Evolutionary conservation across 805 yeast species (phyloP), one percentile per base, ranked within the genome.

Genomic region (Yueomyces sinensis): DNA sequence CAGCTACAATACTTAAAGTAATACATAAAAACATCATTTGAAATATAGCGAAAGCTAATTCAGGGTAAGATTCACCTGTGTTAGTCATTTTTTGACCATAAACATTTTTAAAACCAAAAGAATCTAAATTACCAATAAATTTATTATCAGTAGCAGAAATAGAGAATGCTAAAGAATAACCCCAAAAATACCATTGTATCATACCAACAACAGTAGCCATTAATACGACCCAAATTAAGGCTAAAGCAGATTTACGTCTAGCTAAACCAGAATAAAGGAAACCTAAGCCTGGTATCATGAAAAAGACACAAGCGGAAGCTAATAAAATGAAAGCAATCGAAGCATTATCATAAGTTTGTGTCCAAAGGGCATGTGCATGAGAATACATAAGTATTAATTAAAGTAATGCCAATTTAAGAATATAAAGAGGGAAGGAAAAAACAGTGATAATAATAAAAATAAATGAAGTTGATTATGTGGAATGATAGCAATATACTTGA

Each of bases 101-200:
- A 11, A 84, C 73, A 52, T 81, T 69, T 51, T 80, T 70, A 50
- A 83, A 74, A 4, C 95, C 97, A 58, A 87, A 82, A 31, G 76
- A 68, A 46, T 76, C 76, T 46, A 89, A 59, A 55, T 89, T 78
- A 5, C 98, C 98, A 46, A 89, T 89, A 55, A 77, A 91, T 30
- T 77, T 74, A 57, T 87, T 86, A 24, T 77, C 63, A 17, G 43
- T 38, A 2, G 95, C 84, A 0, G 81, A 70, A n/a, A 67, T 47
- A 0, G 89, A 74, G 49, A 91, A 86, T 4, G 97, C 93, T 30
- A 89, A 60, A 0, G 95, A 83, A 54, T 83, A 87, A n/a, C 95
- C 96, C 95, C 97, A 91, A 54, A 89, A 84, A 58, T 86, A 89
- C 97, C 97, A 89, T 54, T 86, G 95, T 51, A 86, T 73, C 35